Percentiles rank a stretch among this genome's conserved stretches.
These are phyloP conservation scores for Coemansia sp. DNA, from an alignment of 192 early-diverging fungal species.

Conservation along the genomic window DNA sequence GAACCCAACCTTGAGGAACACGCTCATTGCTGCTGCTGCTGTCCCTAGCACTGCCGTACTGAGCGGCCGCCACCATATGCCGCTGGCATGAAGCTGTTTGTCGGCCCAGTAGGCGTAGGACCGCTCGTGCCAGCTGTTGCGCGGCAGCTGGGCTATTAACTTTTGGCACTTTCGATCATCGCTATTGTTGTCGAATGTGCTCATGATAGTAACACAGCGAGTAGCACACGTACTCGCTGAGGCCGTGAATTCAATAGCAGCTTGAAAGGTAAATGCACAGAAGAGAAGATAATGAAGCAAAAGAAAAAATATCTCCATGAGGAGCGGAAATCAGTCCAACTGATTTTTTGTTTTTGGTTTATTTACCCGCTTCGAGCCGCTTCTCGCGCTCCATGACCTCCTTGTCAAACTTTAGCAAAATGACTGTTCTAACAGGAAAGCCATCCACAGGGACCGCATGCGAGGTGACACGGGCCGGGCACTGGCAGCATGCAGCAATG, in stretches of 20 bases:
- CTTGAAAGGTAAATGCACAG: neutral
- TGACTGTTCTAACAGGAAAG: slow-evolving; percentile 86
- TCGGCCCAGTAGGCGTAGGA: slow-evolving; percentile 48
- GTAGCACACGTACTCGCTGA: neutral
- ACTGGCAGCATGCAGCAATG: slow-evolving; percentile 84
- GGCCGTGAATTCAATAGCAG: neutral
- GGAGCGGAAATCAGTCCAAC: neutral
- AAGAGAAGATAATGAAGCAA: neutral
- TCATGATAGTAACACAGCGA: neutral
- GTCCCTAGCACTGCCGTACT: slow-evolving; percentile 35
- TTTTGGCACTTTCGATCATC: neutral
- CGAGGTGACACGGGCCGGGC: slow-evolving; percentile 75
- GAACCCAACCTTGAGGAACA: slow-evolving; percentile 30
- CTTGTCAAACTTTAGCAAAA: slow-evolving; percentile 93
- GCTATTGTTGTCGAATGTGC: neutral
- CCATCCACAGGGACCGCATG: slow-evolving; percentile 87
- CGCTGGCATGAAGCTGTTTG: slow-evolving; percentile 27
- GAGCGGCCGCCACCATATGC: slow-evolving; percentile 42
- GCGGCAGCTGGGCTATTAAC: slow-evolving; percentile 34
- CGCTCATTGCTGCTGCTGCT: slow-evolving; percentile 23
- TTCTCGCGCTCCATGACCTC: slow-evolving; percentile 76
- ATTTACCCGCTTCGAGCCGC: slow-evolving; percentile 59
- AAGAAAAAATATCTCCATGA: neutral
- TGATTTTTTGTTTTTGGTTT: neutral
- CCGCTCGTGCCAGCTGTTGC: slow-evolving; percentile 33